A percentile compares a stretch with the other conserved stretches of the same genome.
phyloP scores from a whole-genome alignment of 106 monocot species.

The Dendrobium catenatum region DNA sequence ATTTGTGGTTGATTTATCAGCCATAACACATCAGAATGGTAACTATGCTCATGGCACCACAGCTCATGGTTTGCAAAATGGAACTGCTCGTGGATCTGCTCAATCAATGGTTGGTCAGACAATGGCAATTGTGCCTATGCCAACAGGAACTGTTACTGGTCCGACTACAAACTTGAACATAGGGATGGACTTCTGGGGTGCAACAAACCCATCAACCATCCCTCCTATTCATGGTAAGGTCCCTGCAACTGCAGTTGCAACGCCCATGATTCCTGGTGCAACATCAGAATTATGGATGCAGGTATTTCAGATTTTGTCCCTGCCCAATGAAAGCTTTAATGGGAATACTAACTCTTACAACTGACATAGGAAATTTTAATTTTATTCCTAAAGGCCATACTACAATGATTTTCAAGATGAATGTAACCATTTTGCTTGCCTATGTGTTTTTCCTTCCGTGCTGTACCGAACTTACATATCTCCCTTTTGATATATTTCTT shows the following conservation, averaged over 20 bases:
- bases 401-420: neutral
- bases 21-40: constrained; percentile 42
- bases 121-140: constrained; percentile 38
- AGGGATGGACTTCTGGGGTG: constrained; percentile 76
- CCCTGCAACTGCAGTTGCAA: constrained; percentile 22
- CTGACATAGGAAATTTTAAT: neutral
- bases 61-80: constrained; percentile 47
- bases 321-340: neutral
- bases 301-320: constrained; percentile 8
- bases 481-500: too few relatives aligned
- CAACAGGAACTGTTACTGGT: constrained; percentile 26
- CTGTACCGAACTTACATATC: too few relatives aligned
- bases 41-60: constrained; percentile 21
- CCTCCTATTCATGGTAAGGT: constrained; percentile 32
- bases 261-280: constrained; percentile 28
- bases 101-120: constrained; percentile 32
- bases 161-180: constrained; percentile 79
- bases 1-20: constrained; percentile 13
- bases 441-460: too few relatives aligned
- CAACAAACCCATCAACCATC: constrained; percentile 28
- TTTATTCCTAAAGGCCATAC: neutral
- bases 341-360: neutral
- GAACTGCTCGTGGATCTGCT: constrained; percentile 27
- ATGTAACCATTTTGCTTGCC: neutral
- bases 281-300: constrained; percentile 34